Evolutionary conservation across 163 green algal genomes (phyloP).

Genomic region (Scenedesmus sp.): DNA sequence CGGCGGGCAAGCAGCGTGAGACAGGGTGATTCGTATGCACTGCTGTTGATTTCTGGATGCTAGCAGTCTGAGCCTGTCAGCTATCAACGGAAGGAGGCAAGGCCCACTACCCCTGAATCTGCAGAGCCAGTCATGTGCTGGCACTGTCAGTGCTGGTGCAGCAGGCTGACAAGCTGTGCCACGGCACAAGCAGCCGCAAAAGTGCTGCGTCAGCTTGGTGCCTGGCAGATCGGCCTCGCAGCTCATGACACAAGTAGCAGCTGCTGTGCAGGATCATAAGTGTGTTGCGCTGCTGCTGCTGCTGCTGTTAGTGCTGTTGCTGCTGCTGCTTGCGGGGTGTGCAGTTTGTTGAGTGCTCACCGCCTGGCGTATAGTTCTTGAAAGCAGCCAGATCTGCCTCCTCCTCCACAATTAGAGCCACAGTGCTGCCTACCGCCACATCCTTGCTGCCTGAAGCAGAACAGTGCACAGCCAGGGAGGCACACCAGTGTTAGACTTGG

Average conservation of each 20-base stretch:
- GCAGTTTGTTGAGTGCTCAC: background rate
- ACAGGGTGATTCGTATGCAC: no score
- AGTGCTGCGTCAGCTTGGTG: background rate
- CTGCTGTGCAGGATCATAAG: background rate
- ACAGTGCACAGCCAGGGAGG: conserved; percentile 16
- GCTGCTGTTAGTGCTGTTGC: background rate
- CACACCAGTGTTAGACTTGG: background rate
- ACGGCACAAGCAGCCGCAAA: no score
- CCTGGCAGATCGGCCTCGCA: no score
- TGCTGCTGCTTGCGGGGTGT: background rate
- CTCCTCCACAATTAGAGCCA: conserved; percentile 93
- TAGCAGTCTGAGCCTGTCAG: no score
- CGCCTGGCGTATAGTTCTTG: conserved; percentile 58
- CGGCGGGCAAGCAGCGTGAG: no score
- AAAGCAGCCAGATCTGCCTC: conserved; percentile 71
- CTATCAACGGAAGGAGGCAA: no score
- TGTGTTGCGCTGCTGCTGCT: background rate
- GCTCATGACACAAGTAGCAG: no score
- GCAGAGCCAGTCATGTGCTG: no score
- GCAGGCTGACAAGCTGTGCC: no score
- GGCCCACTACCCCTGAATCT: no score
- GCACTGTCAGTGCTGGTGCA: no score
- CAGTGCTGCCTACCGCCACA: conserved; percentile 81
- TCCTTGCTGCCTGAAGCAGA: conserved; percentile 77
- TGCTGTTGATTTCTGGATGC: no score